Conservation (phyloP, 2,329 filamentous ascomycete species). For the Talaromyces islandicus region DNA sequence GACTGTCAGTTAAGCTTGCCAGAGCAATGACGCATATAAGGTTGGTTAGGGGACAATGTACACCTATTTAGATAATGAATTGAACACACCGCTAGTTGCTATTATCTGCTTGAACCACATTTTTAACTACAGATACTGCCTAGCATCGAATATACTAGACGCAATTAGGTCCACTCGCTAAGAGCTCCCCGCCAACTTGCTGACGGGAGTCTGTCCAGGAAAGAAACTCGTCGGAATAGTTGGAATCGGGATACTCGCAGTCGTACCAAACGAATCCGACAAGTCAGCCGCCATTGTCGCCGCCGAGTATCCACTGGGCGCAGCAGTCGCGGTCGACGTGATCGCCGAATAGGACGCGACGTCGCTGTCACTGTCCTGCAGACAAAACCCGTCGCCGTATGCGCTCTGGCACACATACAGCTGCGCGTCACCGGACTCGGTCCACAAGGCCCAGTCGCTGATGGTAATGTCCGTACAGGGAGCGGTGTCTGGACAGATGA, state of each 20-base stretch:
- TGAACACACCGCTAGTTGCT: neutral
- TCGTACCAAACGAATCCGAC: slow-evolving; percentile 19
- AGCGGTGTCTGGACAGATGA: slow-evolving; percentile 45
- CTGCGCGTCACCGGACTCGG: slow-evolving; percentile 26
- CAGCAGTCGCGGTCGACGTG: slow-evolving; percentile 19
- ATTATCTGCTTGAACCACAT: no score
- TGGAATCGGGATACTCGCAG: slow-evolving; percentile 21
- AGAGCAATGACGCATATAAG: neutral
- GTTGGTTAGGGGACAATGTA: neutral
- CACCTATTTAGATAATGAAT: neutral
- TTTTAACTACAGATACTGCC: no score
- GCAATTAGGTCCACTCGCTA: neutral
- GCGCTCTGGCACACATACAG: slow-evolving; percentile 45
- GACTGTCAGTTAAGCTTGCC: slow-evolving; percentile 38
- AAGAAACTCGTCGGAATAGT: slow-evolving; percentile 25
- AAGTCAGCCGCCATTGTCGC: slow-evolving; percentile 22
- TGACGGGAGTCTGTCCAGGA: slow-evolving; percentile 25
- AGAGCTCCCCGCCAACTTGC: slow-evolving; percentile 7
- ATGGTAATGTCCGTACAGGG: slow-evolving; percentile 51
- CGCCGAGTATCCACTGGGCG: slow-evolving; percentile 23
- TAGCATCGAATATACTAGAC: neutral
- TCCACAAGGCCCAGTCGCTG: slow-evolving; percentile 46
- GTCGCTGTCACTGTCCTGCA: slow-evolving; percentile 25
- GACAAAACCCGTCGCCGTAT: slow-evolving; percentile 44
- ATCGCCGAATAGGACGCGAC: slow-evolving; percentile 14